phyloP scores from a whole-genome alignment of 1,284 basidiomycete genomes.

The Chalciporus sp. region DNA sequence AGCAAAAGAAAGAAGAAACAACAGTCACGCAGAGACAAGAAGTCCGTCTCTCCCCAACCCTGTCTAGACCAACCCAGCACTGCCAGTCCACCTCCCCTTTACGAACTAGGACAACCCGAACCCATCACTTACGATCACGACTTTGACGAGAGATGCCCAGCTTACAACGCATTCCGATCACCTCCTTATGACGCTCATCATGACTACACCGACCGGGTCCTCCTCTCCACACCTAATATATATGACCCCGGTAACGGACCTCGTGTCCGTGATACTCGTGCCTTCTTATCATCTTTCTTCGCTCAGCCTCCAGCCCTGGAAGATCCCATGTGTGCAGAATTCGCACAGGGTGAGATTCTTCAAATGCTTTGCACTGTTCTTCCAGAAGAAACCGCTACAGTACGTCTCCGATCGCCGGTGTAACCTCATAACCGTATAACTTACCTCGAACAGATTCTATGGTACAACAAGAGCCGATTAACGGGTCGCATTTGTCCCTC shows the following conservation, averaged over 20 bases:
- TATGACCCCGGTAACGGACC: constrained; percentile 77
- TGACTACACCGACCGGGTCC: constrained; percentile 17
- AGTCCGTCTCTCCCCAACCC: neutral
- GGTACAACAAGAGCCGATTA: constrained; percentile 79
- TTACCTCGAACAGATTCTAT: constrained; percentile 63
- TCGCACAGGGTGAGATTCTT: constrained; percentile 69
- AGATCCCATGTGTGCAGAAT: constrained; percentile 68
- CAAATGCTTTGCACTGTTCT: constrained; percentile 70
- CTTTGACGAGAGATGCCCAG: neutral
- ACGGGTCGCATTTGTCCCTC: constrained; percentile 73
- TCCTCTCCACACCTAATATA: constrained; percentile 54
- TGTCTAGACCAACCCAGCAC: neutral
- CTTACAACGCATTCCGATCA: neutral
- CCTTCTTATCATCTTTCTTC: constrained; percentile 66
- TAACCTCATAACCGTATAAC: neutral
- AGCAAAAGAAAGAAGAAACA: constrained; percentile 43
- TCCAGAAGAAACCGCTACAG: constrained; percentile 70
- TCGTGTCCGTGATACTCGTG: constrained; percentile 60
- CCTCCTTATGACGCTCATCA: constrained; percentile 2
- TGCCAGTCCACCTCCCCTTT: neutral
- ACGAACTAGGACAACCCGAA: constrained; percentile 10
- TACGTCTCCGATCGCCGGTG: constrained; percentile 36
- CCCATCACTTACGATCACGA: neutral
- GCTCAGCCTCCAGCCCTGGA: constrained; percentile 62
- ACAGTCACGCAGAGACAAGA: constrained; percentile 39